Percentiles rank a stretch among this genome's conserved stretches.
phyloP scores from a whole-genome alignment of 1,139 yeast genomes.

The Sugiyamaella novakii region DNA sequence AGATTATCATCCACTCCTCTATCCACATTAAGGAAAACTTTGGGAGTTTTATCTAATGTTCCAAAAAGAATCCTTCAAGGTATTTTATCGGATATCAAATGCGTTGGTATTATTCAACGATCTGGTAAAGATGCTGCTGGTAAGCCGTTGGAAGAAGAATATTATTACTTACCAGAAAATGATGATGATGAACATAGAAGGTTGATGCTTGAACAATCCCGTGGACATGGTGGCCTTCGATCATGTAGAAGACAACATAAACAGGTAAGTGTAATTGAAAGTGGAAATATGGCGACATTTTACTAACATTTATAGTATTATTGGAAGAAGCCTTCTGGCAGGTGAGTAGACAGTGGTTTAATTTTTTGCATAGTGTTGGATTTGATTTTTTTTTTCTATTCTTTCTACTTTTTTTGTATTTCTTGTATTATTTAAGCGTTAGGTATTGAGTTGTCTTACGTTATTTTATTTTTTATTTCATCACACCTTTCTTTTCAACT shows the following conservation, averaged over 20 bases:
- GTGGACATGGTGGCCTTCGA: constrained; percentile 80
- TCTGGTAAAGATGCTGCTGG: constrained; percentile 97
- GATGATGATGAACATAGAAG: constrained; percentile 75
- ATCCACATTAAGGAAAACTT: constrained; percentile 61
- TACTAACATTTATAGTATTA: constrained; percentile 28
- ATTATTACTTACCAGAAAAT: constrained; percentile 81
- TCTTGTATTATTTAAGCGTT: constrained; percentile 3
- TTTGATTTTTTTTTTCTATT: constrained; percentile 4
- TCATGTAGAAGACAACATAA: constrained; percentile 92
- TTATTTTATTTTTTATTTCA: too few relatives aligned
- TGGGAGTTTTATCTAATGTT: constrained; percentile 36
- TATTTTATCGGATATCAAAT: constrained; percentile 50
- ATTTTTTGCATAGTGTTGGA: constrained; percentile 3
- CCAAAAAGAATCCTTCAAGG: constrained; percentile 40
- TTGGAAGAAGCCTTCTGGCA: constrained; percentile 38
- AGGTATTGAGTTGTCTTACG: background rate
- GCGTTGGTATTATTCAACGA: constrained; percentile 84
- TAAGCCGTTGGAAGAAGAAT: constrained; percentile 88
- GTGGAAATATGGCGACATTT: constrained; percentile 28
- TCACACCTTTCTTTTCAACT: too few relatives aligned
- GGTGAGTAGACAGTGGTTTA: background rate
- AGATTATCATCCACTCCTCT: constrained; percentile 85
- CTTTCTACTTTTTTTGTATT: too few relatives aligned
- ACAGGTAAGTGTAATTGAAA: constrained; percentile 48
- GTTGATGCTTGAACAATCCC: constrained; percentile 61